Base-by-base conservation (phyloP, 1,284 basidiomycete genomes). In the Inonotus obliquus region DNA sequence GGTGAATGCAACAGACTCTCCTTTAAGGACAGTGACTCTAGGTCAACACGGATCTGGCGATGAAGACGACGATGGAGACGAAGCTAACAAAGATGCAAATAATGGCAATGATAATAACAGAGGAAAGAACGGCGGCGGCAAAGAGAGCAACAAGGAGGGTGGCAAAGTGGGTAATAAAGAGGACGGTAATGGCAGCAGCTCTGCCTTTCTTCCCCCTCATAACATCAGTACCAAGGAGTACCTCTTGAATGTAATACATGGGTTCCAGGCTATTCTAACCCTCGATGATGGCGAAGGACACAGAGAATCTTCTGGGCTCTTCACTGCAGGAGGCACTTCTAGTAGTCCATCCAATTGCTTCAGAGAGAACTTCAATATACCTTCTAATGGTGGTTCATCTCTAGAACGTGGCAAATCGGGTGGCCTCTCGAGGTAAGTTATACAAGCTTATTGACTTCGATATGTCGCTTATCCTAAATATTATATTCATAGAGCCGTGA, bases 221-320 rank as follows among this genome's bases (percentile, higher is more conserved):
- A 54, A 59, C 35, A 54, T 57, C 19, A 59, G 52, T 21, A 60
- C 37, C 44, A 53, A 63, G 48, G 54, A 56, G 32, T 87, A 81
- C 65, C 67, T 72, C 25, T 75, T 84, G 74, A 74, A 69, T 52
- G 76, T 75, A 9, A 19, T 68, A 4, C 72, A 74, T 4, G 76
- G 75, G 23, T 66, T 70, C 10, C 70, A 79, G 41, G 72, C 81
- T 1, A 69, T 81, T 1, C 68, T 86, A 51, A 66, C 82, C 45
- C 66, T 75, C 57, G 71, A 73, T 56, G 69, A 71, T 27, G 63
- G 60, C 11, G 64, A 62, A 17, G 73, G 70, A 1, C 66, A 70
- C 59, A 63, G 52, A 23, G 69, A 73, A 59, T 67, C 71, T 13
- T 71, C 71, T 6, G 49, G 66, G 17, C 61, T 76, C 19, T 60